Conservation (phyloP, 1,284 basidiomycete species). For the Dichomitus squalens region DNA sequence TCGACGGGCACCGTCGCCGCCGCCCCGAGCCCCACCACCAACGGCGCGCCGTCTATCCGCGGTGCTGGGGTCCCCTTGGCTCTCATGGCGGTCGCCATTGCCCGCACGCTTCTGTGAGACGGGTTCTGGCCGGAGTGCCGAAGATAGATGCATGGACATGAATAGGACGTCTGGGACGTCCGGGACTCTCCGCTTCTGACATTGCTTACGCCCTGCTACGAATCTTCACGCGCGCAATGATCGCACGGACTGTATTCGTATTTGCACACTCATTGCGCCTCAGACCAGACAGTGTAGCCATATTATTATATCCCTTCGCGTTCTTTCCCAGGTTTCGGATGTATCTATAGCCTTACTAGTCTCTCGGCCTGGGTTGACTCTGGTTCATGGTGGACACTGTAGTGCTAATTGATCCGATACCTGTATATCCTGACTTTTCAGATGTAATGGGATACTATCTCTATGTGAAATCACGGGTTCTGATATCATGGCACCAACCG, state of each 20-base stretch:
- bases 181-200: neutral
- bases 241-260: slow-evolving; percentile 2
- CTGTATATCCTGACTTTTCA: no score
- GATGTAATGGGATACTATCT: no score
- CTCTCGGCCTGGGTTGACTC: neutral
- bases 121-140: no score
- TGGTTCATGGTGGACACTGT: slow-evolving; percentile 5
- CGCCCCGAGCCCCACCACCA: neutral
- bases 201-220: slow-evolving; percentile 4
- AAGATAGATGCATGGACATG: neutral
- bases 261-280: neutral
- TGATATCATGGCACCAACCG: no score
- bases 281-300: slow-evolving; percentile 10
- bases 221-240: neutral
- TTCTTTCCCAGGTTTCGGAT: slow-evolving; percentile 4
- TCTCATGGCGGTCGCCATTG: slow-evolving; percentile 4
- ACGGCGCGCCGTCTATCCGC: slow-evolving; percentile 2
- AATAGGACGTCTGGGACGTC: neutral
- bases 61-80: slow-evolving; percentile 10
- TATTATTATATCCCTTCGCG: slow-evolving; percentile 14
- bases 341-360: slow-evolving; percentile 10
- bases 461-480: no score
- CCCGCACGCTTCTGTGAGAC: neutral
- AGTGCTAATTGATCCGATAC: neutral
- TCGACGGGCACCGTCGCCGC: slow-evolving; percentile 2